A percentile compares a stretch with the other conserved stretches of the same genome.
These are phyloP conservation scores for Ophiorrhiza pumila DNA, from an alignment of 257 asterid species.

Conservation along the genomic window DNA sequence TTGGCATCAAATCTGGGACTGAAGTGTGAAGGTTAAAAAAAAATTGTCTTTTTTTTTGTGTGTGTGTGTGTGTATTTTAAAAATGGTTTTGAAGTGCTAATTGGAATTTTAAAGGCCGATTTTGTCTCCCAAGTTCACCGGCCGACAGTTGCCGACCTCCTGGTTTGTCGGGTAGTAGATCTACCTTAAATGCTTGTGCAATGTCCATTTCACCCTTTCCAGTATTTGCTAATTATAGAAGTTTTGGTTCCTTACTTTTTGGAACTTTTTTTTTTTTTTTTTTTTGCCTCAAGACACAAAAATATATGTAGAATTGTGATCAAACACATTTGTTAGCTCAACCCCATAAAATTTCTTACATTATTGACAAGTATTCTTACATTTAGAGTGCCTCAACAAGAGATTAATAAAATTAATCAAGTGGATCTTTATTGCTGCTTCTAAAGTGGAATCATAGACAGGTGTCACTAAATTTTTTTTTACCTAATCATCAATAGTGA, in stretches of 20 bases:
- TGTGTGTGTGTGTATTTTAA: no score
- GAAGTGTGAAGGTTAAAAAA: background rate
- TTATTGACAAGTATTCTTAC: no score
- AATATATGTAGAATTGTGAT: no score
- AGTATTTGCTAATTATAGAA: background rate
- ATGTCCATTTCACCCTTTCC: slow-evolving; percentile 32
- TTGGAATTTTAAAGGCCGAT: slow-evolving; percentile 31
- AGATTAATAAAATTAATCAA: no score
- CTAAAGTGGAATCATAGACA: no score
- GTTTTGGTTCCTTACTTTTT: background rate
- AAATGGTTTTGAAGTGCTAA: background rate
- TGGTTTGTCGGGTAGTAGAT: slow-evolving; percentile 62
- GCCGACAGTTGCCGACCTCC: slow-evolving; percentile 84
- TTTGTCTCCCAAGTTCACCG: slow-evolving; percentile 57
- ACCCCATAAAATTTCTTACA: no score
- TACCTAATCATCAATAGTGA: background rate
- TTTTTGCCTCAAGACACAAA: slow-evolving; percentile 3
- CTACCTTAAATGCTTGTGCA: slow-evolving; percentile 22
- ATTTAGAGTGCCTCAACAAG: no score
- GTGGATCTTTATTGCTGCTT: no score
- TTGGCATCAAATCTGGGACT: background rate
- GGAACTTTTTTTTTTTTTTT: background rate
- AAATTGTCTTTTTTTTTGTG: background rate
- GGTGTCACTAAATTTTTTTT: no score
- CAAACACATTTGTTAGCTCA: no score